Base-by-base conservation (phyloP, 129 eudicot species). In the Apium graveolens region DNA sequence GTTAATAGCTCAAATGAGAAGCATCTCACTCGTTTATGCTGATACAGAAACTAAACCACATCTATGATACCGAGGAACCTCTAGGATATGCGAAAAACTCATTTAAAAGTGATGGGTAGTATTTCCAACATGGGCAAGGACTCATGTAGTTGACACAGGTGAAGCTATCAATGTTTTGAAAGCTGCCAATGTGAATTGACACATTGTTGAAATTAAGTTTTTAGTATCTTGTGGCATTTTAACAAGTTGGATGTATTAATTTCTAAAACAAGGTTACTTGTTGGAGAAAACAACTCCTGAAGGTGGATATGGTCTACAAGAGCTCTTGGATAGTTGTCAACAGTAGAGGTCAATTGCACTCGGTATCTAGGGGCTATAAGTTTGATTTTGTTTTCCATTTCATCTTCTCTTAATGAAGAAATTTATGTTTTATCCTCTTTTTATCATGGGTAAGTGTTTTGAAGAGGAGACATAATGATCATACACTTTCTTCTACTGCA, bases 61-160 rank as follows among this genome's bases (percentile, higher is more conserved):
- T 70, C 43, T 45, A 69, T 70, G 70, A 21, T 17, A 53, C 6
- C 29, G 17, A 31, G 78, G 41, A 31, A 17, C 60, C 79, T 76
- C 63, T 75, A 46, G 66, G 27, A 48, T n/a, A 11, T 35, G 3
- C 7, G 1, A 48, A 38, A 76, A 77, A 70, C n/a, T 76, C 46
- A 34, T 9, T 53, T 7, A 26, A 44, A n/a, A n/a, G 78, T 97
- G 87, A 26, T 96, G 99, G 99, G n/a, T n/a, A n/a, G 88, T 96
- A 41, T 96, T 96, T 82, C 99, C 99, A 65, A 91, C 96, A 9
- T 96, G 99, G 99, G 97, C 99, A 42, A 96, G 99, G 83, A 87
- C 94, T 29, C 99, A 96, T 88, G 99, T 94, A 70, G 97, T 96
- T 81, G 99, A 96, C 87, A 91, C 96, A 48, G 99, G 99, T 83